Percentiles rank a stretch among this genome's conserved stretches.
Evolutionary conservation across 2,329 filamentous ascomycete genomes (phyloP).

Genomic region (Ophiobolus disseminans): DNA sequence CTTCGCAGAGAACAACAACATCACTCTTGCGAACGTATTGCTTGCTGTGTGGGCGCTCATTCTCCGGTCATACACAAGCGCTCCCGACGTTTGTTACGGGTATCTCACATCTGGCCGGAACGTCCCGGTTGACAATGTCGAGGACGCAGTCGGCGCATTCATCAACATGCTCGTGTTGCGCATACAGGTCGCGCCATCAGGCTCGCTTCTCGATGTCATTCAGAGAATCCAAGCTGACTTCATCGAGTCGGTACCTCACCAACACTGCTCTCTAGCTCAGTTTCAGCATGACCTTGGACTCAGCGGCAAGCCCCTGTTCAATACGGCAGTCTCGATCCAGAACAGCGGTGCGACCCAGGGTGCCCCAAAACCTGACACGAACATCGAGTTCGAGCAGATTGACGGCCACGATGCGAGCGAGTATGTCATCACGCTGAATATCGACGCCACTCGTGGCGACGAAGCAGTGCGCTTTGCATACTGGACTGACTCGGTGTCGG

Average conservation of each 20-base stretch:
- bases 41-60: slow-evolving; percentile 43
- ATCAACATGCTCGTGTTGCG: slow-evolving; percentile 52
- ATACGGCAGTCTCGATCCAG: slow-evolving; percentile 54
- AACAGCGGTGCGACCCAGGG: slow-evolving; percentile 27
- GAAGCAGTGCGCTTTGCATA: slow-evolving; percentile 40
- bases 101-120: slow-evolving; percentile 52
- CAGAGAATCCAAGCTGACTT: slow-evolving; percentile 41
- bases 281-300: slow-evolving; percentile 55
- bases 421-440: slow-evolving; percentile 43
- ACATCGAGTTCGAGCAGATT: slow-evolving; percentile 38
- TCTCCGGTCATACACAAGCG: slow-evolving; percentile 37
- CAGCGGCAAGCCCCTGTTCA: slow-evolving; percentile 52
- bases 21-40: slow-evolving; percentile 44
- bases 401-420: slow-evolving; percentile 42
- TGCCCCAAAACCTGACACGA: background rate
- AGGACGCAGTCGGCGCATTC: slow-evolving; percentile 56
- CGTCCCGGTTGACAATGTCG: slow-evolving; percentile 54
- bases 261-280: slow-evolving; percentile 51
- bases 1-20: slow-evolving; percentile 33
- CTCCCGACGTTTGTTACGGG: slow-evolving; percentile 45
- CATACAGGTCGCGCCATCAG: slow-evolving; percentile 18
- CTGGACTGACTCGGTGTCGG: slow-evolving; percentile 41
- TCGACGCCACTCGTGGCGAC: slow-evolving; percentile 39
- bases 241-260: slow-evolving; percentile 40
- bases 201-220: slow-evolving; percentile 28